These are phyloP conservation scores for Neurospora sp. DNA, from an alignment of 2,329 filamentous ascomycete genomes.

Conservation along the genomic window DNA sequence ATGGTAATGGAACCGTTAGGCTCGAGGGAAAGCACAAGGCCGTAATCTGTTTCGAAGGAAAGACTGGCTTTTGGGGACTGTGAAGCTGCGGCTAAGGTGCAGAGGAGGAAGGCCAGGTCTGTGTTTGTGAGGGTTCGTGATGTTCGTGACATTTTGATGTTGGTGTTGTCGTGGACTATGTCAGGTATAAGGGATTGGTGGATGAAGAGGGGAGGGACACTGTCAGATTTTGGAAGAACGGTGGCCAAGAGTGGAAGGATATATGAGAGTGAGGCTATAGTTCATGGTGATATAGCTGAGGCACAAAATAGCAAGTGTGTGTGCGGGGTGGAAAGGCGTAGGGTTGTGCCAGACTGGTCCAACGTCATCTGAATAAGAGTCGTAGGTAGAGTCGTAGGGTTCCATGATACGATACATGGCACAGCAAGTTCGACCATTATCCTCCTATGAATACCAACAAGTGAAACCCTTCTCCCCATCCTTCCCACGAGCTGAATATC, in stretches of 20 bases:
- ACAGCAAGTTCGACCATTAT: neutral
- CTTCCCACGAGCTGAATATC: neutral
- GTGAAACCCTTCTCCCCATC: neutral
- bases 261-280: neutral
- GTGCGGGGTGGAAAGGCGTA: neutral
- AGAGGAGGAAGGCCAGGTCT: constrained; percentile 13
- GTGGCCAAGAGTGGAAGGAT: neutral
- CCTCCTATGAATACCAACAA: neutral
- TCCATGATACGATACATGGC: neutral
- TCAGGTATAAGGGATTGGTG: neutral
- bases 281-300: neutral
- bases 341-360: neutral
- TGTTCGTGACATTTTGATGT: neutral
- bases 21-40: constrained; percentile 4
- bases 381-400: neutral
- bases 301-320: neutral
- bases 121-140: constrained; percentile 9
- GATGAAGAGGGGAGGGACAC: neutral
- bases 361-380: neutral
- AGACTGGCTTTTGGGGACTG: neutral
- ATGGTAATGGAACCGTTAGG: constrained; percentile 3
- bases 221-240: neutral
- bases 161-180: neutral
- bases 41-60: constrained; percentile 6
- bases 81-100: neutral